Base-by-base conservation (phyloP, 2,329 filamentous ascomycete species). In the Ophiostoma sp. region DNA sequence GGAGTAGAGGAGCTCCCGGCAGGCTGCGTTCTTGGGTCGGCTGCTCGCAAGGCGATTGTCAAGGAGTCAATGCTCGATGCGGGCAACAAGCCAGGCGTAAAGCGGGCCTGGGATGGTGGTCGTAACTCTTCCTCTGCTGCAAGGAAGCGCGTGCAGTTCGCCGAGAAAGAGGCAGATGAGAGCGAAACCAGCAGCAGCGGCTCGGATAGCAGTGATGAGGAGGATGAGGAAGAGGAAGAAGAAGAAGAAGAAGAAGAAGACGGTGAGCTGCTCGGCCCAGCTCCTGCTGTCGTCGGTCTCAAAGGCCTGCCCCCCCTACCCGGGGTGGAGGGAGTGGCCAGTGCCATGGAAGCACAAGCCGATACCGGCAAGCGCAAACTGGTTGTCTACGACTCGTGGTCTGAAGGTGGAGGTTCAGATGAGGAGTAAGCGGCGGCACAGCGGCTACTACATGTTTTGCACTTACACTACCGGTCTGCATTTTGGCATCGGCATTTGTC, bases 311-410 rank as follows among this genome's bases (percentile, higher is more conserved):
- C 69, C 1, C 57, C 23, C 5, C 44, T 71, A 10, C 65, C 65
- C 4, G 62, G 33, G 4, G 2, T 67, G 23, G 13, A 39, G 3
- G 62, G 48, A 17, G 33, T 33, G 52, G n/a, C 6, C n/a, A 52
- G 41, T 15, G 27, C 23, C 11, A 57, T 41, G 27, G 69, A 44
- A n/a, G 36, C n/a, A 1, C 27, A 41, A 27, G 60, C 57, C 2
- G 44, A 23, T n/a, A 31, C 41, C 3, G 57, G 64, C 31, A 60
- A 64, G 39, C 20, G 36, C 10, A 72, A 72, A 13, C 68, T 75
- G 44, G 74, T 75, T 39, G 74, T 73, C 31, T 75, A 75, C 68
- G 74, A 74, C 31, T 75, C 74, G 11, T 75, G 73, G 73, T 75
- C 74, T 1, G 74, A 75, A 64, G 74, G 69, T 2, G 74, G 74